These are phyloP conservation scores for Nepenthes mirabilis DNA, from an alignment of 148 eudicot species.

Conservation along the genomic window DNA sequence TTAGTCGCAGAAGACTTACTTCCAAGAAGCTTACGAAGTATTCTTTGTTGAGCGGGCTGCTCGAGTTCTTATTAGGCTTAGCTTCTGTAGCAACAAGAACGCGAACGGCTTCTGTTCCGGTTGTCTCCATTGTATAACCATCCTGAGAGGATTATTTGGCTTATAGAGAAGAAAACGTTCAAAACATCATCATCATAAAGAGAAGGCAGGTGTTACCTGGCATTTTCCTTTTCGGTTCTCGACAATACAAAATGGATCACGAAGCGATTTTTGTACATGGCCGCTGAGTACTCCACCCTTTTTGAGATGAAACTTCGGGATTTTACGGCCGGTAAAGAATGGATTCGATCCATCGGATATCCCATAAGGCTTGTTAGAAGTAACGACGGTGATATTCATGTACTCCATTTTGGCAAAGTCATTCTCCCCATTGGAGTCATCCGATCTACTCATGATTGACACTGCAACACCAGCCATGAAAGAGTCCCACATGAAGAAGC, in stretches of 20 bases:
- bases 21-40: conserved; percentile 51
- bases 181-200: not conserved
- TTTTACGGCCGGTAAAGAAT: conserved; percentile 39
- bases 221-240: conserved; percentile 60
- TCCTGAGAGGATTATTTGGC: conserved; percentile 32
- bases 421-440: conserved; percentile 31
- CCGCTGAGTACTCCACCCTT: conserved; percentile 75
- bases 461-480: conserved; percentile 67
- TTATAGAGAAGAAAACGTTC: not conserved
- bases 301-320: conserved; percentile 38
- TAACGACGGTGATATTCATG: conserved; percentile 68
- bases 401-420: conserved; percentile 74
- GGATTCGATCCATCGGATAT: conserved; percentile 74
- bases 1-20: not conserved
- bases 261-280: conserved; percentile 66
- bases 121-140: conserved; percentile 58
- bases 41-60: conserved; percentile 34
- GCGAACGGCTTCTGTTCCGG: conserved; percentile 36
- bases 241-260: conserved; percentile 62
- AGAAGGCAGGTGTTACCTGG: conserved; percentile 24
- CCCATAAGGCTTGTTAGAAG: conserved; percentile 81
- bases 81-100: conserved; percentile 73
- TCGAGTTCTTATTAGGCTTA: conserved; percentile 40
- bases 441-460: conserved; percentile 52
- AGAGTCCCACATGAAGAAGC: conserved; percentile 73